Base-by-base conservation (phyloP, 805 yeast species). In the Saccharomycopsis capsularis region DNA sequence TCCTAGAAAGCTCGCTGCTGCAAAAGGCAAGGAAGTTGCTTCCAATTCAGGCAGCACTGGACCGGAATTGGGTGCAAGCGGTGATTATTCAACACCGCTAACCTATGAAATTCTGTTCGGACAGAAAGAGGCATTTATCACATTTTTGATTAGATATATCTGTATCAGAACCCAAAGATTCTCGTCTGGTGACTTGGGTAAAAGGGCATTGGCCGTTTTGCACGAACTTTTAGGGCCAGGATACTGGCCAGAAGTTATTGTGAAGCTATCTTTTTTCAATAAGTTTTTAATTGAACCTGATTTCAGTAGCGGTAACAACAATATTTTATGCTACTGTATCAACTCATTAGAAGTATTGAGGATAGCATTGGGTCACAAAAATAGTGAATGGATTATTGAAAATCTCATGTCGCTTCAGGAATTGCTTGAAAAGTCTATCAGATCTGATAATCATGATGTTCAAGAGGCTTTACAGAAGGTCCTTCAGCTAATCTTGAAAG, bases 281-380 rank as follows among this genome's bases (percentile, higher is more conserved):
- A 81, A 93, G 54, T 86, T 89, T 58, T 67, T 93, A 46, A 79
- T 85, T 19, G 81, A 87, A 27, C 80, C 88, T 47, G 96, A 91
- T 55, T 69, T 84, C 50, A 46, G 44, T 25, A 23, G 40, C 3
- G 77, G 75, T 35, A 76, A 88, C 9, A 74, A 79, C 35, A 81
- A 81, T 52, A 59, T 63, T 2, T 59, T 60, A 19, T 86, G 88
- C 1, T 83, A 85, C 56, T 85, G 95, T 57, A 69, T 91, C 57
- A 95, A 93, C 65, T 95, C 98, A 0, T 67, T 95, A 45, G 96
- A 87, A 61, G 97, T 93, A 0, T 71, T 93, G 41, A 81, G 82
- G 15, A 86, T 90, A 41, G 88, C 89, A 1, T 68, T 93, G 48
- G 85, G 81, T 54, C 86, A 89, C 74, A 85, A 85, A 64, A 64